Percentiles rank a stretch among this genome's conserved stretches.
Evolutionary conservation across 2,329 filamentous ascomycete species (phyloP).

Genomic region (Trichoderma afroharzianum): DNA sequence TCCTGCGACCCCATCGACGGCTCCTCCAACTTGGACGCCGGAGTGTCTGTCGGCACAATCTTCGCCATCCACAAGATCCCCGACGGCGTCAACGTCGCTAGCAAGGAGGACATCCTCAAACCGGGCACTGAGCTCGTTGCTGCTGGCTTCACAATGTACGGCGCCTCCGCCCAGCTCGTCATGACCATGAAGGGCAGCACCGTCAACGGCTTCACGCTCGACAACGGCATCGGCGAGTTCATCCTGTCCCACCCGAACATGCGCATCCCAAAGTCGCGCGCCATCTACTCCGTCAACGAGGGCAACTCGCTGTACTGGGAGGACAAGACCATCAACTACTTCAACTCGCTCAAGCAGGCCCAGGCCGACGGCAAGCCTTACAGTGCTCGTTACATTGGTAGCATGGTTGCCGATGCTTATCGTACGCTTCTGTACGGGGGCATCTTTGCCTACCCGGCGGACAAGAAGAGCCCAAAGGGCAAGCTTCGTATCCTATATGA

Average conservation of each 20-base stretch:
- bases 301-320: constrained; percentile 98
- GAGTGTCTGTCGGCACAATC: constrained; percentile 96
- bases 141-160: constrained; percentile 99
- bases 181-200: constrained; percentile 90
- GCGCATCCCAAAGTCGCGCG: constrained; percentile 72
- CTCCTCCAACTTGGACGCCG: constrained; percentile 94
- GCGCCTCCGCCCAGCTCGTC: constrained; percentile 91
- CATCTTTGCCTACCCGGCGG: constrained; percentile 94
- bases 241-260: constrained; percentile 97
- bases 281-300: constrained; percentile 98
- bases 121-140: constrained; percentile 90
- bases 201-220: constrained; percentile 97
- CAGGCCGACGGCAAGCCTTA: constrained; percentile 78
- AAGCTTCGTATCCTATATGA: constrained; percentile 97
- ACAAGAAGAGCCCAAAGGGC: constrained; percentile 97
- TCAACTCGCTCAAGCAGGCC: constrained; percentile 82
- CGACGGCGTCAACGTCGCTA: constrained; percentile 68
- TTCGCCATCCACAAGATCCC: constrained; percentile 90
- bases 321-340: constrained; percentile 80
- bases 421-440: constrained; percentile 92
- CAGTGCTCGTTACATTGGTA: constrained; percentile 90
- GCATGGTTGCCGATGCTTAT: constrained; percentile 98
- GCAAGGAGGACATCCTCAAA: constrained; percentile 81
- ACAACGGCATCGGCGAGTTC: constrained; percentile 96
- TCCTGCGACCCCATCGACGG: constrained; percentile 98